A percentile compares a stretch with the other conserved stretches of the same genome.
These are phyloP conservation scores for Barnettozyma vustinii DNA, from an alignment of 805 yeast genomes.

Conservation along the genomic window DNA sequence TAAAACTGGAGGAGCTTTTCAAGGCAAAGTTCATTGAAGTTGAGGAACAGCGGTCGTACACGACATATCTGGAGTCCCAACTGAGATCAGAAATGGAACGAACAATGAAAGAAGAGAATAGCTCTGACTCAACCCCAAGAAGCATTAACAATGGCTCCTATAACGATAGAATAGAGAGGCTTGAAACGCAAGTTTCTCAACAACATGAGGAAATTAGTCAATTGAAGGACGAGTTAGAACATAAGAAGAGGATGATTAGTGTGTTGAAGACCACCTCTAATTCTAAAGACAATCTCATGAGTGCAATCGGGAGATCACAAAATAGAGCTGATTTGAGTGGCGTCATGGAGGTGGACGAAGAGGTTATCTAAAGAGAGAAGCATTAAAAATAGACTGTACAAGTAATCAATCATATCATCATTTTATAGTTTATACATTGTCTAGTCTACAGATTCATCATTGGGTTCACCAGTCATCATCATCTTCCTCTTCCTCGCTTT, in stretches of 20 bases:
- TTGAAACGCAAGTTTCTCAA: constrained; percentile 39
- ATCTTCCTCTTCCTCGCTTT: constrained; percentile 66
- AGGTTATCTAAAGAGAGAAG: background rate
- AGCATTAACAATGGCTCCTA: constrained; percentile 1
- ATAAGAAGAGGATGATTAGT: constrained; percentile 74
- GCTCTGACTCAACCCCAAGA: constrained; percentile 12
- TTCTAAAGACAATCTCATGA: constrained; percentile 39
- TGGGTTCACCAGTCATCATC: constrained; percentile 76
- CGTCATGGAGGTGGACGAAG: constrained; percentile 36
- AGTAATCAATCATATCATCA: background rate
- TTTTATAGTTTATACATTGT: background rate
- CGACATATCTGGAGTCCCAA: constrained; percentile 52
- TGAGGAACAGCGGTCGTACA: constrained; percentile 57
- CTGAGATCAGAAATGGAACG: constrained; percentile 27
- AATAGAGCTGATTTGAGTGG: constrained; percentile 38
- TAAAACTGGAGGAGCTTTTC: constrained; percentile 40
- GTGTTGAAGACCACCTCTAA: constrained; percentile 64
- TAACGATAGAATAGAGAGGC: constrained; percentile 11
- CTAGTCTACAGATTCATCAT: constrained; percentile 57
- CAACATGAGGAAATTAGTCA: constrained; percentile 66
- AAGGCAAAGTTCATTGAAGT: constrained; percentile 44
- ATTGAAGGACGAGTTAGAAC: constrained; percentile 53
- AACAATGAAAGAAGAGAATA: background rate
- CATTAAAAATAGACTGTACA: background rate
- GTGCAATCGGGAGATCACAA: constrained; percentile 12